Evolutionary conservation across 495 filamentous ascomycete genomes (phyloP).

Genomic region (Astrothelium macrocarpum): DNA sequence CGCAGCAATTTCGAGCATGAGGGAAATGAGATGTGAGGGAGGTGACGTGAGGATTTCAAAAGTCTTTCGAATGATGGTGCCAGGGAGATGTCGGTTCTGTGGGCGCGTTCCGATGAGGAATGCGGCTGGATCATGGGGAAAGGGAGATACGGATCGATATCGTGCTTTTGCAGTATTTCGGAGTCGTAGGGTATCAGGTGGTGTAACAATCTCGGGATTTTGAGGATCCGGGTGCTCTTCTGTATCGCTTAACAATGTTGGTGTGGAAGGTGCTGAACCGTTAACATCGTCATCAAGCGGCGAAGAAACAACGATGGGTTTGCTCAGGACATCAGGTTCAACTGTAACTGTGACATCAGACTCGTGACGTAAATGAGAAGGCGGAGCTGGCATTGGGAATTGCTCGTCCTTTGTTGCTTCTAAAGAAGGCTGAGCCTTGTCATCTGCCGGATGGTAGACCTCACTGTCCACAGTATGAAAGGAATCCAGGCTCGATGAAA

Average conservation of each 20-base stretch:
- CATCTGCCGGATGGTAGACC: background rate
- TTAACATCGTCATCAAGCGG: background rate
- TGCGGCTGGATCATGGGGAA: background rate
- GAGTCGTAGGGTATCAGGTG: background rate
- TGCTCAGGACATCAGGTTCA: background rate
- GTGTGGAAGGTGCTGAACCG: background rate
- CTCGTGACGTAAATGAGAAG: background rate
- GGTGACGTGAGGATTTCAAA: constrained; percentile 1
- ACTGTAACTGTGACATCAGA: background rate
- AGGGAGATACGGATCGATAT: constrained; percentile 2
- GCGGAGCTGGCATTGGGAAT: background rate
- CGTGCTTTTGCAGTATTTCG: background rate
- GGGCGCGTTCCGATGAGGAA: background rate
- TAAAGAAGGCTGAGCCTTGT: background rate
- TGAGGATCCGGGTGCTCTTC: background rate
- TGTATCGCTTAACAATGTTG: background rate
- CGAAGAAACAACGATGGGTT: background rate
- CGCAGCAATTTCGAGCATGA: background rate
- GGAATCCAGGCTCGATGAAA: constrained; percentile 1
- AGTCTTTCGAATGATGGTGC: background rate
- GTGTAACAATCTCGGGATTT: background rate
- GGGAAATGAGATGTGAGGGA: background rate
- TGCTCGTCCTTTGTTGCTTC: background rate
- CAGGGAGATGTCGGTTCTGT: background rate
- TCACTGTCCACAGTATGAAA: background rate